Conservation (phyloP, 179 eudicot genomes). For the Gypsophila paniculata region DNA sequence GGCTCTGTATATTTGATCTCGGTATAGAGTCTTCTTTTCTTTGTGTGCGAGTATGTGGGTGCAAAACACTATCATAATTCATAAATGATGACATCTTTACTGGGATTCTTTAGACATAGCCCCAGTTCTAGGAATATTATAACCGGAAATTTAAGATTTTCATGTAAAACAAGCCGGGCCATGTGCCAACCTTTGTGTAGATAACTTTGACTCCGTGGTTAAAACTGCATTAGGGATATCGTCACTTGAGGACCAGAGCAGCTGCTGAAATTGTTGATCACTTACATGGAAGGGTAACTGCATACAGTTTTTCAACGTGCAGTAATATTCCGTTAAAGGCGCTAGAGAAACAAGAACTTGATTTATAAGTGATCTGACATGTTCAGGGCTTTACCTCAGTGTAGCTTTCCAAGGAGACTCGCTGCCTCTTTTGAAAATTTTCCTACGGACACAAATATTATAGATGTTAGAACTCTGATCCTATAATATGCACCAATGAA, state of each 20-base stretch:
- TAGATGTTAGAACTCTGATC: background rate
- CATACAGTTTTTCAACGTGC: conserved; percentile 26
- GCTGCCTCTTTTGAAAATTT: conserved; percentile 30
- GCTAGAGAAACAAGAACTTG: conserved; percentile 6
- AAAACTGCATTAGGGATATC: conserved; percentile 24
- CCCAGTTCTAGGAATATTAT: background rate
- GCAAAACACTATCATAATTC: no score
- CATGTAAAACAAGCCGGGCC: background rate
- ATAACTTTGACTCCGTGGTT: conserved; percentile 29
- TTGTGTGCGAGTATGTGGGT: no score
- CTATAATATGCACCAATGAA: conserved; percentile 3
- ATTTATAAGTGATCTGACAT: background rate
- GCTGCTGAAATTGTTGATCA: conserved; percentile 37
- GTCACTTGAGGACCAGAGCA: conserved; percentile 34
- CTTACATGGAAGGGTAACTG: conserved; percentile 29
- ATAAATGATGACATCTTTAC: no score
- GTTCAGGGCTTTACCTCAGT: conserved; percentile 31
- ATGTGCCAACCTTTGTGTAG: conserved; percentile 37
- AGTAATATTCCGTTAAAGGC: background rate
- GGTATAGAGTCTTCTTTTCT: no score
- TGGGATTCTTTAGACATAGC: no score
- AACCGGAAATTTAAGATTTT: background rate
- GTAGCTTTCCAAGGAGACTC: conserved; percentile 27
- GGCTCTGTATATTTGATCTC: no score
- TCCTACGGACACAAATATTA: conserved; percentile 30